Base-by-base conservation (phyloP, 2,329 filamentous ascomycete genomes). In the Geoglossum cookeanum region DNA sequence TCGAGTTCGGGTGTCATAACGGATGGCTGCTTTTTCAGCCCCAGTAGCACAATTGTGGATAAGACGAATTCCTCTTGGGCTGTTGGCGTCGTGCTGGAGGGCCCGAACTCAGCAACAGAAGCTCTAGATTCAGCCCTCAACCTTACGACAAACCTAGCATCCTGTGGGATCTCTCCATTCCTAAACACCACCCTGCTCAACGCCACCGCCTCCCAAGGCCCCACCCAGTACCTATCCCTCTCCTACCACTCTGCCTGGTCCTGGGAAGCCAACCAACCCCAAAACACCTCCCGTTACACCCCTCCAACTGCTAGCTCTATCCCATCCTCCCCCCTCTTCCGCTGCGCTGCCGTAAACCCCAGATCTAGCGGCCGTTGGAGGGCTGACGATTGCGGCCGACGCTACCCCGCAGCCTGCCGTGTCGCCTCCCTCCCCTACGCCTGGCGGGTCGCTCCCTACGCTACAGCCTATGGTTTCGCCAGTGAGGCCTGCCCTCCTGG, bases 81-180 rank as follows among this genome's bases (percentile, higher is more conserved):
- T 11, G 9, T 35, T 54, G 27, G n/a, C 29, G 32, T 1, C 11
- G 17, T 48, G 15, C 58, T 60, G 4, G 60, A 61, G 44, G 44
- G 59, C 58, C 55, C 65, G 59, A 17, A 58, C 55, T 52, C 32
- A 15, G 33, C 29, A 52, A 33, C 27, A 33, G 48, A 52, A 4
- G 15, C 13, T 3, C 33, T 52, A 33, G 32, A 33, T 32, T 33
- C 27, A 30, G 48, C 27, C 15, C 29, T 52, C 13, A 22, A 59
- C 11, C 55, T 66, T 5, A 65, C 70, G 17, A 59, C 63, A 11
- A 73, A 71, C 54, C 64, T 75, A 13, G 78, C 75, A 3, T 67
- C 70, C 8, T 85, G 82, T 63, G 82, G 81, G 15, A 74, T 84
- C 45, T 79, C 79, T 1, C 74, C 80, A 0, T 66, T 78, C 2